Conservation (phyloP, 2,329 filamentous ascomycete species). For the Pseudogymnoascus sp. region DNA sequence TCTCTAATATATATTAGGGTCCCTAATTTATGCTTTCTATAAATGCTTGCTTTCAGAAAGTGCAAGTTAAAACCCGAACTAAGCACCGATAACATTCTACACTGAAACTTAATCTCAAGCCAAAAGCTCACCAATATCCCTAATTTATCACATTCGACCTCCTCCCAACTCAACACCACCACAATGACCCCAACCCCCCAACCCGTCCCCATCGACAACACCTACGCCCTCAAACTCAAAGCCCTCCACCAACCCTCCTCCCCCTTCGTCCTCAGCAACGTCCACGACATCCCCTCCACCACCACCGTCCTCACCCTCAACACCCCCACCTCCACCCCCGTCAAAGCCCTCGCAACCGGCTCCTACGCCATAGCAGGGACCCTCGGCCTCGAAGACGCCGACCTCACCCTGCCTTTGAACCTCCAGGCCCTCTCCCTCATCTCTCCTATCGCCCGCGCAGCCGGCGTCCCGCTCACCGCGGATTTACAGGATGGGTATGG, state of each 20-base stretch:
- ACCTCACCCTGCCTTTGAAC: slow-evolving; percentile 44
- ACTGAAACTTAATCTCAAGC: not conserved
- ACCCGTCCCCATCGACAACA: not conserved
- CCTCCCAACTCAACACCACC: not conserved
- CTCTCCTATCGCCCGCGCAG: slow-evolving; percentile 33
- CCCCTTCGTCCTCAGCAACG: slow-evolving; percentile 47
- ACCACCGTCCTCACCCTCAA: slow-evolving; percentile 38
- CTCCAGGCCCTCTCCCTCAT: slow-evolving; percentile 40
- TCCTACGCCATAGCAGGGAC: slow-evolving; percentile 43
- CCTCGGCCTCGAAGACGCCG: slow-evolving; percentile 38
- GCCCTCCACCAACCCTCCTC: slow-evolving; percentile 42
- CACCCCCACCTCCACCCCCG: slow-evolving; percentile 10
- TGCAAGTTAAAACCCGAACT: not conserved
- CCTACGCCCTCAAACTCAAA: slow-evolving; percentile 28
- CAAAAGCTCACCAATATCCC: not conserved
- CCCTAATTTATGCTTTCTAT: not conserved
- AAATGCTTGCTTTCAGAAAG: not conserved
- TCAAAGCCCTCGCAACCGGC: slow-evolving; percentile 17
- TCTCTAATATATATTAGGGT: not conserved
- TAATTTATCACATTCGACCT: not conserved
- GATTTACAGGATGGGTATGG: slow-evolving; percentile 57
- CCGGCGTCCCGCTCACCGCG: slow-evolving; percentile 43
- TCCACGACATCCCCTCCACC: slow-evolving; percentile 47
- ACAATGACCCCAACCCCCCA: not conserved
- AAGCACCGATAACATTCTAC: not conserved